Evolutionary conservation across 768 basidiomycete species (phyloP), one percentile per base, ranked within the genome.

Genomic region (Dacryopinax primogenitus): DNA sequence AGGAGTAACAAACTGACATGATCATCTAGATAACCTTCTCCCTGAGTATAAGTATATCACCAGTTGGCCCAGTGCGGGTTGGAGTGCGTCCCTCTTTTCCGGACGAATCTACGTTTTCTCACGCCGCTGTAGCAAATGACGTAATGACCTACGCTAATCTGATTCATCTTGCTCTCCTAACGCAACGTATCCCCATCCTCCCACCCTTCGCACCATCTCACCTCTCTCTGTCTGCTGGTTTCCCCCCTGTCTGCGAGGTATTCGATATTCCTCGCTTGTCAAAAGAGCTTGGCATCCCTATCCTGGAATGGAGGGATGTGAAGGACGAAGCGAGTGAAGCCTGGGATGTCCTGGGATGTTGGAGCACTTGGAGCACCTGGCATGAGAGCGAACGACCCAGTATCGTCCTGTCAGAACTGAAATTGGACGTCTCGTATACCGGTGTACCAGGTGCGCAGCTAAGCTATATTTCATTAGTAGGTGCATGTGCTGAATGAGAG

Each of bases 241-340:
- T 7, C 18, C 16, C 23, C 6, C 18, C 41, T 6, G 62, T 66
- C 39, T 33, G 41, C 2, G 66, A 66, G 16, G 33, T 66, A 13
- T 66, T 44, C 30, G 63, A 66, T 28, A 26, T 66, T 35, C 33
- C 32, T 33, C 41, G 44, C 9, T 45, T 66, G 4, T 41, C 33
- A 1, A 9, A 1, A 32, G 9, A 26, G 21, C 18, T 64, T 18
- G 34, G 26, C 2, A 21, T 33, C 11, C 26, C 37, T 3, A 41
- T 66, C 16, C 4, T 66, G 32, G 66, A 66, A 64, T 66, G 66
- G 66, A 33, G 23, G 2, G 44, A 66, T 21, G n/a, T 66, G 41
- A 66, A 66, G 35, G 33, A 44, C 18, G 28, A n/a, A 33, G 32
- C 41, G 41, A 18, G 41, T 18, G 23, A 18, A 23, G 7, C 16